phyloP scores from a whole-genome alignment of 2,329 filamentous ascomycete species.

The Hypoxylon sp. region DNA sequence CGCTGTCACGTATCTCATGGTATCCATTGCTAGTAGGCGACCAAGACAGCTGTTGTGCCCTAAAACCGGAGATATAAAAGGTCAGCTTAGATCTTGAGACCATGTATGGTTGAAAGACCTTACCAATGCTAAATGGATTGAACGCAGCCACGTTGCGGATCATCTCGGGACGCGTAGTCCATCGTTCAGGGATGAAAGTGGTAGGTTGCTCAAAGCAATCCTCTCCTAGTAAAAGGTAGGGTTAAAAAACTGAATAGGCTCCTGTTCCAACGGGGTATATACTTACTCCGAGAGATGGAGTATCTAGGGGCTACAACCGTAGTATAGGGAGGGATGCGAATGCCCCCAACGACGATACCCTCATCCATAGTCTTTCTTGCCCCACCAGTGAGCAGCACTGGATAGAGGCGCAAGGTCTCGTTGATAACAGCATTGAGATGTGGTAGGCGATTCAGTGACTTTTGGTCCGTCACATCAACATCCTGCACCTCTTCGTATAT shows the following conservation, averaged over 20 bases:
- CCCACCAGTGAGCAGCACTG: slow-evolving; percentile 42
- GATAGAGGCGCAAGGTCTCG: slow-evolving; percentile 48
- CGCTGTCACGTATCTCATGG: slow-evolving; percentile 46
- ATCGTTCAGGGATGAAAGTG: neutral
- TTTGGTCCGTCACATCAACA: slow-evolving; percentile 42
- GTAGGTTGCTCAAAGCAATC: slow-evolving; percentile 3
- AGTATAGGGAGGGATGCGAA: neutral
- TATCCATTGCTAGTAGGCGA: slow-evolving; percentile 51
- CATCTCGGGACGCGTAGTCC: neutral
- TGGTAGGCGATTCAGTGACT: slow-evolving; percentile 39
- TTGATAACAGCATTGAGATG: slow-evolving; percentile 49
- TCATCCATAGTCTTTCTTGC: slow-evolving; percentile 41
- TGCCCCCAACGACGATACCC: slow-evolving; percentile 19
- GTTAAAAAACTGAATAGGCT: neutral
- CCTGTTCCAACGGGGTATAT: neutral
- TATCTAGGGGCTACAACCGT: neutral
- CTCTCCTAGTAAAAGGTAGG: neutral
- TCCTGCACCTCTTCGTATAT: slow-evolving; percentile 13
- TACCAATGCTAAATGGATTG: neutral
- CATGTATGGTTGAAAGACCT: neutral
- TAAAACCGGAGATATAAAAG: neutral
- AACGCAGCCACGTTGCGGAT: neutral
- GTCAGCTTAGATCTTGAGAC: neutral
- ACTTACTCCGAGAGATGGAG: neutral
- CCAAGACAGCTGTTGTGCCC: slow-evolving; percentile 15